phyloP scores from a whole-genome alignment of 169 alveolate genomes.

The Cryptosporidium baileyi region DNA sequence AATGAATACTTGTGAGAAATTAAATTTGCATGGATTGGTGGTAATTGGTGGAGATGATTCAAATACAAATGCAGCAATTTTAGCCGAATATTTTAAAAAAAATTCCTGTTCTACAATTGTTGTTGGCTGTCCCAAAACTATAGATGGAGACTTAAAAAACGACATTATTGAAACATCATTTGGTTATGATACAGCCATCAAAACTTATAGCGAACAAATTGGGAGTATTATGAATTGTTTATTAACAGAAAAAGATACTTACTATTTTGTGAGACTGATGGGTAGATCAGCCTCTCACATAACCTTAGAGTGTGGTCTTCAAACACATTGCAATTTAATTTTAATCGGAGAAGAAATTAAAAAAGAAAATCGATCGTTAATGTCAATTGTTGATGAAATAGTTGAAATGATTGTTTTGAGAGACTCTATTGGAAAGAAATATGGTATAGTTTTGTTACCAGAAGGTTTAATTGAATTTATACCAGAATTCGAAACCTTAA shows the following conservation, averaged over 20 bases:
- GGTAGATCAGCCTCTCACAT: conserved; percentile 90
- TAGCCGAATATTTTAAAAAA: conserved; percentile 84
- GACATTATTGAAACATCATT: conserved; percentile 86
- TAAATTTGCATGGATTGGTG: conserved; percentile 82
- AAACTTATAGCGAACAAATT: conserved; percentile 84
- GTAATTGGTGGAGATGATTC: conserved; percentile 91
- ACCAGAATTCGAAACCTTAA: conserved; percentile 81
- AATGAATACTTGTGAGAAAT: conserved; percentile 75
- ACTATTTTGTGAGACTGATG: conserved; percentile 87
- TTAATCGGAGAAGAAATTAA: conserved; percentile 82
- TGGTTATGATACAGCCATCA: conserved; percentile 86
- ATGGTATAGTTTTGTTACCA: conserved; percentile 84
- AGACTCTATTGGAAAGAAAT: conserved; percentile 76
- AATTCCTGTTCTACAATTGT: conserved; percentile 76
- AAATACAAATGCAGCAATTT: conserved; percentile 86
- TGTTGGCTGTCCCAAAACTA: conserved; percentile 88
- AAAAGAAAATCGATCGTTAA: conserved; percentile 74
- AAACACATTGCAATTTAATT: conserved; percentile 78
- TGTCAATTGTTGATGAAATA: conserved; percentile 77
- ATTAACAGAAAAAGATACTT: conserved; percentile 78
- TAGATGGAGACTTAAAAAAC: conserved; percentile 87
- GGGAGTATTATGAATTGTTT: conserved; percentile 85
- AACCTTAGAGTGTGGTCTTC: conserved; percentile 85
- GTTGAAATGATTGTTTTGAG: conserved; percentile 80
- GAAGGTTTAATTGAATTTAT: conserved; percentile 88